Percentiles rank a stretch among this genome's conserved stretches.
phyloP scores from a whole-genome alignment of 2,329 filamentous ascomycete species.

The Intubia oerlemansii region DNA sequence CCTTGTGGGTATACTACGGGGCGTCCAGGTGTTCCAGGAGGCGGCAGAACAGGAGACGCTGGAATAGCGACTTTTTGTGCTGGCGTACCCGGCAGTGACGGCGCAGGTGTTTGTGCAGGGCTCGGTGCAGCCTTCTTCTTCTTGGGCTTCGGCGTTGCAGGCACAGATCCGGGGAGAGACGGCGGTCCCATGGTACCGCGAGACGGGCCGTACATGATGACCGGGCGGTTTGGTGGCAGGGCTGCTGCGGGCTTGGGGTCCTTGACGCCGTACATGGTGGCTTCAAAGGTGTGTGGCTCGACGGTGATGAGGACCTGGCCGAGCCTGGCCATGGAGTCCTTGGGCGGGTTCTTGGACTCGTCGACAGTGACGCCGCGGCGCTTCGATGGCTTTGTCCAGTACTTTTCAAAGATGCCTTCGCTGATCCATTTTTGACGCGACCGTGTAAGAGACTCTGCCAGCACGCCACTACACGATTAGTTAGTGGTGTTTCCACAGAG shows the following conservation, averaged over 20 bases:
- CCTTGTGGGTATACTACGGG: too few species aligned
- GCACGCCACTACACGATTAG: conserved; percentile 56
- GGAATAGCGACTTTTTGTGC: too few species aligned
- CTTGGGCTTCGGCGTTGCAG: conserved; percentile 16
- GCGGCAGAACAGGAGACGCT: too few species aligned
- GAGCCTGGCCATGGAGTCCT: conserved; percentile 51
- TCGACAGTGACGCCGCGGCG: conserved; percentile 43
- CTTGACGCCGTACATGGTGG: conserved; percentile 51
- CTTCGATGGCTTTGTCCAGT: conserved; percentile 54
- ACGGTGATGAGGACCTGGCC: conserved; percentile 55
- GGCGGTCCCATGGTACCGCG: conserved; percentile 36
- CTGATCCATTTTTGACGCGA: conserved; percentile 55
- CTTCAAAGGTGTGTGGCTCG: conserved; percentile 63
- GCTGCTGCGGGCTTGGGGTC: conserved; percentile 31
- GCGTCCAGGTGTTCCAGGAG: too few species aligned
- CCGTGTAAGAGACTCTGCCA: conserved; percentile 49
- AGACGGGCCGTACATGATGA: conserved; percentile 44
- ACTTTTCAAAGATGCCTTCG: conserved; percentile 54
- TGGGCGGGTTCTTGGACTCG: conserved; percentile 43
- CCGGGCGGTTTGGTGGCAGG: conserved; percentile 25
- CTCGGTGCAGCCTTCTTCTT: conserved; percentile 8
- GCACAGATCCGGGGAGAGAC: conserved; percentile 7
- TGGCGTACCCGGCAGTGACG: conserved; percentile 5
- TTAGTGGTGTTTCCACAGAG: too few species aligned
- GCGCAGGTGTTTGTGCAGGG: conserved; percentile 8